A percentile compares a stretch with the other conserved stretches of the same genome.
Conservation (phyloP, 2,329 filamentous ascomycete genomes). For the Trichoderma koningiopsis region DNA sequence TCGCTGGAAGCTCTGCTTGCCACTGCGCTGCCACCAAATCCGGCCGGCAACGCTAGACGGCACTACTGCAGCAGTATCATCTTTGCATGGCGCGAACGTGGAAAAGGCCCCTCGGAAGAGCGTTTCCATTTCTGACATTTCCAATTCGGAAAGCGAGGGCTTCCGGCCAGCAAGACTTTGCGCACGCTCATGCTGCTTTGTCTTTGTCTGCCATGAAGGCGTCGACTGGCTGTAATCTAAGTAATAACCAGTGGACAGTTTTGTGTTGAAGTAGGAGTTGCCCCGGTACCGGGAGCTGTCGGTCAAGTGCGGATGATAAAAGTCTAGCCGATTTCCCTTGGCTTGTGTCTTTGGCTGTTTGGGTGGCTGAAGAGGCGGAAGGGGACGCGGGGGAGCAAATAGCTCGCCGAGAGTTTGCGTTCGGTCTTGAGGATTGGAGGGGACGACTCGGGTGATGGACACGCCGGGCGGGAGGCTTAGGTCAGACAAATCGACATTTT, state of each 20-base stretch:
- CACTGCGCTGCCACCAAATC: conserved; percentile 76
- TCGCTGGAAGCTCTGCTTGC: conserved; percentile 65
- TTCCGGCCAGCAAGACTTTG: conserved; percentile 66
- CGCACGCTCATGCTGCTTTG: conserved; percentile 71
- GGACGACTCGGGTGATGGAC: conserved; percentile 46
- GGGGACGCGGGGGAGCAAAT: conserved; percentile 67
- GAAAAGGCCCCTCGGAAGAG: conserved; percentile 78
- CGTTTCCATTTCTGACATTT: conserved; percentile 70
- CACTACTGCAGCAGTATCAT: conserved; percentile 71
- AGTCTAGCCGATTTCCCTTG: conserved; percentile 60
- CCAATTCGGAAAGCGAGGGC: conserved; percentile 56
- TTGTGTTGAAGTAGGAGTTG: conserved; percentile 67
- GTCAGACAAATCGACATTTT: conserved; percentile 37
- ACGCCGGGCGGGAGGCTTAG: conserved; percentile 73
- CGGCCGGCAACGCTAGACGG: conserved; percentile 67
- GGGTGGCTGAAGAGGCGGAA: conserved; percentile 69
- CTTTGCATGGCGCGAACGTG: conserved; percentile 75
- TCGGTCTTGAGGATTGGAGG: conserved; percentile 47
- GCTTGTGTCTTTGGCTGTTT: conserved; percentile 70
- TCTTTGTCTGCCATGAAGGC: conserved; percentile 55
- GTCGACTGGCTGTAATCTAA: conserved; percentile 69
- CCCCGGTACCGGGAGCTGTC: conserved; percentile 57
- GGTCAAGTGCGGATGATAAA: conserved; percentile 56
- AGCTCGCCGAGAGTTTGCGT: conserved; percentile 70
- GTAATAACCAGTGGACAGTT: conserved; percentile 68